Evolutionary conservation across 768 basidiomycete genomes (phyloP), one percentile per base, ranked within the genome.

Genomic region (Amanita subjunquillea): DNA sequence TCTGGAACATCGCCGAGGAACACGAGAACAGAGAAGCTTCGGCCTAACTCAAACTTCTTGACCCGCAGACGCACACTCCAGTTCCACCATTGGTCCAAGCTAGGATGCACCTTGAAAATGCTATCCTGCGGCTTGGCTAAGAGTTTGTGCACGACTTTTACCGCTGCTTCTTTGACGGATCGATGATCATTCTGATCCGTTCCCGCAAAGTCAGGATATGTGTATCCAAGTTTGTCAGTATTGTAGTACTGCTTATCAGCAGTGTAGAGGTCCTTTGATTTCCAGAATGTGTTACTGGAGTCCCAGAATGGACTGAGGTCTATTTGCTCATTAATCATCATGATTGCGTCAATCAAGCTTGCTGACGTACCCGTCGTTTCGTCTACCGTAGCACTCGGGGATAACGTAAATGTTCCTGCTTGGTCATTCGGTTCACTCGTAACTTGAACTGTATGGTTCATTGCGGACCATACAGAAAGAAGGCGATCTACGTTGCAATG

Each of bases 401-500:
- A 55, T 36, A 72, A 57, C n/a, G 65, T 67, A 51, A 65, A 69
- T 2, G 66, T 68, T 12, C 69, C 71, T 39, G 60, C 59, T 4
- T 58, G 12, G 43, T 52, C 51, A 30, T 45, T 52, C n/a, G 6
- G 8, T 17, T 66, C 66, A 6, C 49, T 53, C 29, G 59, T 61
- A 5, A 76, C 71, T 69, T 71, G 73, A 5, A 71, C 67, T 3
- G 56, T 60, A 0, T 65, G 70, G 55, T 79, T 68, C 41, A 79
- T 54, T 1, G 73, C 76, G 4, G 68, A 63, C 78, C 77, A 80
- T 15, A 80, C 63, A 6, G 76, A 66, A 22, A 78, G 63, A 55
- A 77, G n/a, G 20, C 77, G 72, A 54, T 80, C 79, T 23, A 79
- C 76, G 43, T 80, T 76, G 54, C 61, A 56, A 57, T 80, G 78